Conservation (phyloP, 2,329 filamentous ascomycete species). For the Triangularia setosa region DNA sequence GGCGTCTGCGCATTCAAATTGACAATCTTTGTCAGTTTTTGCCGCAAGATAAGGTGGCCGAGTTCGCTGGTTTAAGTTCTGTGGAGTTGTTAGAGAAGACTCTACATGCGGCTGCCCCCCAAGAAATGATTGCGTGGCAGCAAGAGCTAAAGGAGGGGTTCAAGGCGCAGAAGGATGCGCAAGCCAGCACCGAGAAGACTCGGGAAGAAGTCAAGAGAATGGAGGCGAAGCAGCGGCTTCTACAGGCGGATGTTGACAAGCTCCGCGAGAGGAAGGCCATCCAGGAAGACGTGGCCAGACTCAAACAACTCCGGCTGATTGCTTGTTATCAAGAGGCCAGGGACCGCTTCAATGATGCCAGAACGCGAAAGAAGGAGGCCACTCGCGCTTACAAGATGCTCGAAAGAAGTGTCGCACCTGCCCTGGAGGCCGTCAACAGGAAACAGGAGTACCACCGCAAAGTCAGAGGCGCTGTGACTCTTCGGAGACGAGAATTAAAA, state of each 20-base stretch:
- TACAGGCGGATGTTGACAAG: conserved; percentile 79
- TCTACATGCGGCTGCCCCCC: conserved; percentile 78
- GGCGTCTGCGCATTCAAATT: conserved; percentile 80
- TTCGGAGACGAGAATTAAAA: conserved; percentile 52
- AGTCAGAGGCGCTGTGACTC: conserved; percentile 52
- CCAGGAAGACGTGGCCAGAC: conserved; percentile 40
- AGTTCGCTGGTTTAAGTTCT: conserved; percentile 81
- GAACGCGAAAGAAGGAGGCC: conserved; percentile 50
- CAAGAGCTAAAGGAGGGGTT: conserved; percentile 67
- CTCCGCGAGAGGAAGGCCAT: conserved; percentile 67
- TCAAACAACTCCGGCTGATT: conserved; percentile 33
- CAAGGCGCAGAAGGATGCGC: conserved; percentile 61
- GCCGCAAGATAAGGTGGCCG: conserved; percentile 90
- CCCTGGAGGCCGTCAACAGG: conserved; percentile 61
- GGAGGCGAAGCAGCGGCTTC: conserved; percentile 67
- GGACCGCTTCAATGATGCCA: conserved; percentile 42
- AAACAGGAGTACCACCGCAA: conserved; percentile 65
- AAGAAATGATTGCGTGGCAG: conserved; percentile 77
- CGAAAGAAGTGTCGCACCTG: conserved; percentile 59
- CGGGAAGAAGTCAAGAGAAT: conserved; percentile 61
- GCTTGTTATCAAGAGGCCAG: conserved; percentile 28
- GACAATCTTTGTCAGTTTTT: conserved; percentile 98
- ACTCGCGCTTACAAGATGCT: conserved; percentile 53
- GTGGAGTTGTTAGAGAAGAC: conserved; percentile 81
- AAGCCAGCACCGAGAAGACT: conserved; percentile 55